phyloP scores from a whole-genome alignment of 108 stramenopile species.

The Ochromonas danica region DNA sequence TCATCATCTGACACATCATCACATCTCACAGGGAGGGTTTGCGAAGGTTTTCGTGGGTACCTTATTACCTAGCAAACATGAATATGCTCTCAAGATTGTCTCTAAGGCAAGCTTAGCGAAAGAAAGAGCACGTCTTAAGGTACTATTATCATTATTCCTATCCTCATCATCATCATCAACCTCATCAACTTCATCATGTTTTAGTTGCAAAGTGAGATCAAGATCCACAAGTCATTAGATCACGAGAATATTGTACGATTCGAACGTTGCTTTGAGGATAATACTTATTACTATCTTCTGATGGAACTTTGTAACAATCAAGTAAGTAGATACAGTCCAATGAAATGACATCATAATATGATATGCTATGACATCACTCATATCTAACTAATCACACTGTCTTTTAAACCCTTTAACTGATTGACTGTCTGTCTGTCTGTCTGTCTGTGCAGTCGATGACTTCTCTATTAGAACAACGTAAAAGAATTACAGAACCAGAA shows the following conservation, averaged over 20 bases:
- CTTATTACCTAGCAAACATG: constrained; percentile 37
- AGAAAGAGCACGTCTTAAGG: constrained; percentile 52
- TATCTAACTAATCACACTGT: neutral
- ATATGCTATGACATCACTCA: neutral
- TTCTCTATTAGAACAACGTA: neutral
- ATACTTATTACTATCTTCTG: neutral
- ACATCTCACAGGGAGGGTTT: constrained; percentile 55
- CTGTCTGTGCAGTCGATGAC: constrained; percentile 3
- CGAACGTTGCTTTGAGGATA: constrained; percentile 11
- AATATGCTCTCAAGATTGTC: constrained; percentile 57
- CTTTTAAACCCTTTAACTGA: too few relatives aligned
- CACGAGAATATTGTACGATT: constrained; percentile 30
- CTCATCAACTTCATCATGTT: neutral
- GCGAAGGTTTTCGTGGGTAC: constrained; percentile 51
- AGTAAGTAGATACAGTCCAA: too few relatives aligned
- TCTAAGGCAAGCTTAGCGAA: constrained; percentile 52
- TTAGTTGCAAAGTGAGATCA: constrained; percentile 29
- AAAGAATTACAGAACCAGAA: constrained; percentile 25
- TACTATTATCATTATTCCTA: neutral
- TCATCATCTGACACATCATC: too few relatives aligned
- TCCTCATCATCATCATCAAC: neutral
- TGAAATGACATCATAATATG: neutral
- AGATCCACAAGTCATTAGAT: neutral
- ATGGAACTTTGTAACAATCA: constrained; percentile 26
- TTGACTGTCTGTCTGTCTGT: too few relatives aligned